Evolutionary conservation across 106 monocot species (phyloP), one percentile per base, ranked within the genome.

Genomic region (Phalaenopsis aphrodite): DNA sequence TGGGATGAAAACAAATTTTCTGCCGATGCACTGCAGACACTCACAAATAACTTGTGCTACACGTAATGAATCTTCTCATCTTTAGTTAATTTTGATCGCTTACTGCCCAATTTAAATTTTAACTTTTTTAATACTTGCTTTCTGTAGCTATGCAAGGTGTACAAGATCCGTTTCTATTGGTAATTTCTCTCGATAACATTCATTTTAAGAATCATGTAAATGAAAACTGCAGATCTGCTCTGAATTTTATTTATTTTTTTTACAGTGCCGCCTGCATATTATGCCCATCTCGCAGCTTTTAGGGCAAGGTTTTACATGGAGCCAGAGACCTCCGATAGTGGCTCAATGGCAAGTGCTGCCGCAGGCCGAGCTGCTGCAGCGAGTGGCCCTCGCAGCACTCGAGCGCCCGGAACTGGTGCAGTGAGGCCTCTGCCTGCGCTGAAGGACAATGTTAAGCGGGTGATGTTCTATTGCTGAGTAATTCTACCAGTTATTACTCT

Each of bases 111-210:
- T 38, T 38, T 14, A 45, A 19, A 30, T 49, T 3, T 49, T 47
- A 52, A 76, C 30, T 2, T 69, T 3, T 30, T n/a, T 66, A 24
- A 48, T 67, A 10, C 42, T 84, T 36, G 41, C 49, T 74, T 11
- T 7, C 9, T 88, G 57, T 85, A 95, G 95, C 56, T 95, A 93
- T 79, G 92, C 90, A 45, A 86, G 90, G 73, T 95, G 95, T 87
- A 95, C 95, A 9, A 82, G 92, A 45, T 95, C 95, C 36, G 95
- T 95, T 5, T 95, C 95, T 15, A 84, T 93, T 67, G 95, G 95
- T 95, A 88, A 47, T 90, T 76, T 15, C 19, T 19, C 4, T n/a
- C 3, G 16, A 8, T 74, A 12, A 43, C 1, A 23, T 45, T 7
- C 56, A 7, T 19, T 39, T 79, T 19, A 11, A 61, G 5, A 19